Conservation (phyloP, 768 basidiomycete species). For the Tulasnella sp. region DNA sequence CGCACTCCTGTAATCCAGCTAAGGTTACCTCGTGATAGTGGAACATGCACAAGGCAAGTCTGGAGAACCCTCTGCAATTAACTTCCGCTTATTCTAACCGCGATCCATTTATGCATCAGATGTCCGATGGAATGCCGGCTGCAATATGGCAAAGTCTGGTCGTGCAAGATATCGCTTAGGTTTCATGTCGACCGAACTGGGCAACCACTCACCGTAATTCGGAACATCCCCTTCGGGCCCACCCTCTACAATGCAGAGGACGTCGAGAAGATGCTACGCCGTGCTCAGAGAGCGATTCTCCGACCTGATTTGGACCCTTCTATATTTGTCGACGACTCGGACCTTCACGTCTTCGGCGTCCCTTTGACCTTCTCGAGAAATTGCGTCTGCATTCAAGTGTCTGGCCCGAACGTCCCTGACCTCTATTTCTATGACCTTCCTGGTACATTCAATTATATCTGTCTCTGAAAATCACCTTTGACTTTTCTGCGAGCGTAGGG, state of each 20-base stretch:
- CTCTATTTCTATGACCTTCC: conserved; percentile 64
- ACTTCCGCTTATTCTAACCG: not conserved
- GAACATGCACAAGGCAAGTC: conserved; percentile 66
- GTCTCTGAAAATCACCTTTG: not conserved
- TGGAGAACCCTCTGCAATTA: too few species aligned
- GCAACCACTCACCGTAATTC: conserved; percentile 22
- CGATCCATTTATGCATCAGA: conserved; percentile 28
- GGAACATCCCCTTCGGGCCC: conserved; percentile 27
- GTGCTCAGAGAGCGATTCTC: conserved; percentile 32
- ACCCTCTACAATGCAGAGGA: conserved; percentile 11
- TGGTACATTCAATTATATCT: conserved; percentile 35
- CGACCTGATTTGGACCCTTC: conserved; percentile 27
- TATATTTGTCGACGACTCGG: conserved; percentile 21
- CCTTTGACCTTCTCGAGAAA: conserved; percentile 48
- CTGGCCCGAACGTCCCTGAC: conserved; percentile 56
- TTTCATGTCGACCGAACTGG: conserved; percentile 34
- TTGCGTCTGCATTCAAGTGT: conserved; percentile 55
- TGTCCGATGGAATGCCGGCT: conserved; percentile 42
- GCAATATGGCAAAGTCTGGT: conserved; percentile 32
- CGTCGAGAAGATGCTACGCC: conserved; percentile 29
- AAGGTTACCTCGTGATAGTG: conserved; percentile 63
- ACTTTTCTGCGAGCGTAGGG: not conserved
- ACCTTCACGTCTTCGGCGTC: conserved; percentile 15
- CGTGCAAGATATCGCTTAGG: conserved; percentile 38
- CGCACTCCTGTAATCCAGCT: conserved; percentile 38